These are phyloP conservation scores for Mycena sp. DNA, from an alignment of 1,284 basidiomycete species.

Conservation along the genomic window DNA sequence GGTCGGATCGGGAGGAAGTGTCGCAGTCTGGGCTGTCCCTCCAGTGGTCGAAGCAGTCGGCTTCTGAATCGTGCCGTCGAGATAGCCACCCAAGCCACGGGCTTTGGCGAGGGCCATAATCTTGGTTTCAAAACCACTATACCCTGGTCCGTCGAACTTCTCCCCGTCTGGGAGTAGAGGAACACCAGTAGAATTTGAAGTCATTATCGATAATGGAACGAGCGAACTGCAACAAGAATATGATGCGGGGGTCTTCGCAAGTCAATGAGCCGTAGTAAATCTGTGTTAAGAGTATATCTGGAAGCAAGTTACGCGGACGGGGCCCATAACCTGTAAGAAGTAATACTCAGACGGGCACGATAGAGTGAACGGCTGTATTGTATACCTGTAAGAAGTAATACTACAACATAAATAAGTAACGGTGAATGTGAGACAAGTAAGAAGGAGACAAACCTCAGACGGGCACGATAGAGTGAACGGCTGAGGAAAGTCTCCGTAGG, in stretches of 20 bases:
- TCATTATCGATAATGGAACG: background rate
- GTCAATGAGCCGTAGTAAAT: constrained; percentile 7
- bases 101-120: constrained; percentile 20
- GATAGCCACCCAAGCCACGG: constrained; percentile 18
- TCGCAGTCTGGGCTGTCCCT: background rate
- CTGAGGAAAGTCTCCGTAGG: constrained; percentile 8
- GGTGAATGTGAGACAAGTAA: background rate
- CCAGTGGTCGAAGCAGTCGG: background rate
- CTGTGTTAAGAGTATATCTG: background rate
- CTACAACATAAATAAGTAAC: constrained; percentile 5
- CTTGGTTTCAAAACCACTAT: constrained; percentile 19
- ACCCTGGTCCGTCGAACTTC: constrained; percentile 32
- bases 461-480: constrained; percentile 1
- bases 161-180: constrained; percentile 27
- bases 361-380: constrained; percentile 1
- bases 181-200: background rate
- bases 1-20: constrained; percentile 20
- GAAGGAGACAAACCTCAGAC: constrained; percentile 10
- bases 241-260: constrained; percentile 11
- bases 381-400: constrained; percentile 7
- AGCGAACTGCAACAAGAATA: background rate
- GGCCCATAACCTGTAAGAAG: constrained; percentile 18
- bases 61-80: constrained; percentile 8
- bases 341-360: constrained; percentile 4
- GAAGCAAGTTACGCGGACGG: constrained; percentile 7